Percentiles rank a stretch among this genome's conserved stretches.
phyloP scores from a whole-genome alignment of 495 filamentous ascomycete genomes.

The Penicillium riverlandense region DNA sequence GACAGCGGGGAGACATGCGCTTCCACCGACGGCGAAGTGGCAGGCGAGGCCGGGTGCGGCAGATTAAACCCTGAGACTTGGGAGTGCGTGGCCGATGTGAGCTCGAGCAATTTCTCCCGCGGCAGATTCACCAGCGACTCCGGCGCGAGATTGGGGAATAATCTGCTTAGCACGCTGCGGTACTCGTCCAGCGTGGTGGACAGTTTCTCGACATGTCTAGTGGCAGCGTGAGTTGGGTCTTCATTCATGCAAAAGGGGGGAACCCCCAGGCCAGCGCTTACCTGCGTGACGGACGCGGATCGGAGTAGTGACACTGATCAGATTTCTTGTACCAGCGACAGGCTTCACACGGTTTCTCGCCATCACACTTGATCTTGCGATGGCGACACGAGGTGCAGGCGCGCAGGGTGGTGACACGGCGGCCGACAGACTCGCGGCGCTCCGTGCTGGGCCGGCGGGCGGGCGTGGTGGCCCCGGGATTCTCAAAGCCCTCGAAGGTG shows the following conservation, averaged over 20 bases:
- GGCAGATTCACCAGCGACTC: conserved; percentile 36
- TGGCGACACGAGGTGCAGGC: conserved; percentile 41
- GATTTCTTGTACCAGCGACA: conserved; percentile 42
- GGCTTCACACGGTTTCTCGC: conserved; percentile 39
- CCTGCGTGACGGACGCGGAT: conserved; percentile 34
- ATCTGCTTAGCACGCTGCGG: conserved; percentile 25
- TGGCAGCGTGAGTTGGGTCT: neutral
- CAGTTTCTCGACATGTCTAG: conserved; percentile 32
- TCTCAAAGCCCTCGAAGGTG: conserved; percentile 36
- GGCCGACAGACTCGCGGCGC: conserved; percentile 29
- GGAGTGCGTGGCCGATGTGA: conserved; percentile 16
- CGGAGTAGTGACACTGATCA: conserved; percentile 37
- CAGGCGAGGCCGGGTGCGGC: conserved; percentile 32
- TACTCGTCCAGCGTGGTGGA: conserved; percentile 36
- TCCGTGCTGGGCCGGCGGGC: conserved; percentile 20
- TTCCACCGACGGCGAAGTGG: conserved; percentile 31
- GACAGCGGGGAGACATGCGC: conserved; percentile 32
- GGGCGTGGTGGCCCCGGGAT: conserved; percentile 13
- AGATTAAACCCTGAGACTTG: neutral
- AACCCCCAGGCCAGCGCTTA: too few relatives aligned
- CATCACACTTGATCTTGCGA: conserved; percentile 44
- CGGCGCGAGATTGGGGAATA: conserved; percentile 30
- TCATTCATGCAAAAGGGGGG: neutral
- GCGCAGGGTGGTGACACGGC: conserved; percentile 32
- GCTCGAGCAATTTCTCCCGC: conserved; percentile 43